These are phyloP conservation scores for Calonectria pseudoturangicola DNA, from an alignment of 2,329 filamentous ascomycete species.

Conservation along the genomic window DNA sequence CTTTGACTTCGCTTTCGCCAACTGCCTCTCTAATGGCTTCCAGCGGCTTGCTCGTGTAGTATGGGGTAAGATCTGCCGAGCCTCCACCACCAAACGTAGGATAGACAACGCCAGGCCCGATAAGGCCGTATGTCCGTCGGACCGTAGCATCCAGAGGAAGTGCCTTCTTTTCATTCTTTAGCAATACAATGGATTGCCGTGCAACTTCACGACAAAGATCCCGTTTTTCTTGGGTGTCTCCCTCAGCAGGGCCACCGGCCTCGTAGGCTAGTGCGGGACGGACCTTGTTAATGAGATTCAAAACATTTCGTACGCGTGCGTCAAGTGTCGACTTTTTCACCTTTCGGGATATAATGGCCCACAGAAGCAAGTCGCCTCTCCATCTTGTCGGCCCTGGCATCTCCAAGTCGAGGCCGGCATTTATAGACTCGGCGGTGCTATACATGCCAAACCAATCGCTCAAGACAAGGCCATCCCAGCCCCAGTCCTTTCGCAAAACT, in stretches of 20 bases:
- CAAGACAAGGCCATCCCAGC: conserved; percentile 40
- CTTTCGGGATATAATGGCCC: conserved; percentile 46
- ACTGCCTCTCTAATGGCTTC: conserved; percentile 51
- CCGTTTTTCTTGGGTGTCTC: conserved; percentile 37
- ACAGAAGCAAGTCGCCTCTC: conserved; percentile 45
- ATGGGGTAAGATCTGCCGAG: conserved; percentile 54
- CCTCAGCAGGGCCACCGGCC: no score
- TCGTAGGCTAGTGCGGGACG: conserved; percentile 32
- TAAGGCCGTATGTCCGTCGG: conserved; percentile 58
- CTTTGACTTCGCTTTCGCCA: conserved; percentile 34
- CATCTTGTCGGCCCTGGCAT: conserved; percentile 58
- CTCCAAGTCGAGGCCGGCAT: conserved; percentile 54
- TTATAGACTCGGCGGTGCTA: conserved; percentile 53
- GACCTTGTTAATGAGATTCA: conserved; percentile 33
- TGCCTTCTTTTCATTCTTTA: conserved; percentile 42
- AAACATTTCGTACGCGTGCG: conserved; percentile 49
- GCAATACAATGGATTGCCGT: conserved; percentile 70
- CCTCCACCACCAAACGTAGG: conserved; percentile 56
- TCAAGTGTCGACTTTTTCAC: conserved; percentile 46
- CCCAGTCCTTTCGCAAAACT: neutral
- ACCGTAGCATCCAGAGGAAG: conserved; percentile 36
- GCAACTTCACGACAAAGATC: conserved; percentile 53
- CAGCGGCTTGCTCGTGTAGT: conserved; percentile 56
- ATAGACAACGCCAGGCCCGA: conserved; percentile 60
- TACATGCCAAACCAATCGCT: conserved; percentile 60